Base-by-base conservation (phyloP, 164 flowering plant species). In the Berberis thunbergii region DNA sequence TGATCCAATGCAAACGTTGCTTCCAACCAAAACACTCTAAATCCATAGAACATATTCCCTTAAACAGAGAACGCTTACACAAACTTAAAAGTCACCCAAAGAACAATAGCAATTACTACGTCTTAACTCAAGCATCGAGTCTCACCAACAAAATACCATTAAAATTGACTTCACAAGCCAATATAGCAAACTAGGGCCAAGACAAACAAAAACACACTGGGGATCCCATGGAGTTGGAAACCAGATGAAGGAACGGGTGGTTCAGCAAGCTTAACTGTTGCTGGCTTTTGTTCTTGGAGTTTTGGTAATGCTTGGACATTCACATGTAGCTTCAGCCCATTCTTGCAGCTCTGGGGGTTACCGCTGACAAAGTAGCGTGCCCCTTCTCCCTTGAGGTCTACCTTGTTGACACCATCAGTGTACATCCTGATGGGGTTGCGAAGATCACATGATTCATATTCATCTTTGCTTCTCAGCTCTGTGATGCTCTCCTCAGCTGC, bases 391-490 rank as follows among this genome's bases (percentile, higher is more conserved):
- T 83, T 81, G 1, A 91, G 83, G 3, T 59, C 1, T 62, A 87
- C 66, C 56, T 70, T 70, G 26, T 79, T 72, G 7, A 86, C 7
- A 57, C 87, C 91, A 67, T 87, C 89, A 1, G 84, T 82, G 75
- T 80, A 84, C 88, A 83, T 80, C 41, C 56, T 81, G 71, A 87
- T 83, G 6, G 96, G 96, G 73, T 89, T 87, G 67, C 77, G 68
- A n/a, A 80, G 46, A 65, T 87, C 76, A 64, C 97, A 88, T 5
- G 88, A 45, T 46, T 78, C 80, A 49, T 68, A 85, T 49, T 89
- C 98, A 11, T 87, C 86, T 61, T 57, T 77, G 76, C 77, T 81
- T 57, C 61, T 55, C 64, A 91, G 41, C 81, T 91, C 98, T 41
- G 71, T 81, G 2, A 91, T 52, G 57, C 72, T 76, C 63, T 80